These are phyloP conservation scores for Chloromonas sp. DNA, from an alignment of 163 green algal genomes.

Conservation along the genomic window DNA sequence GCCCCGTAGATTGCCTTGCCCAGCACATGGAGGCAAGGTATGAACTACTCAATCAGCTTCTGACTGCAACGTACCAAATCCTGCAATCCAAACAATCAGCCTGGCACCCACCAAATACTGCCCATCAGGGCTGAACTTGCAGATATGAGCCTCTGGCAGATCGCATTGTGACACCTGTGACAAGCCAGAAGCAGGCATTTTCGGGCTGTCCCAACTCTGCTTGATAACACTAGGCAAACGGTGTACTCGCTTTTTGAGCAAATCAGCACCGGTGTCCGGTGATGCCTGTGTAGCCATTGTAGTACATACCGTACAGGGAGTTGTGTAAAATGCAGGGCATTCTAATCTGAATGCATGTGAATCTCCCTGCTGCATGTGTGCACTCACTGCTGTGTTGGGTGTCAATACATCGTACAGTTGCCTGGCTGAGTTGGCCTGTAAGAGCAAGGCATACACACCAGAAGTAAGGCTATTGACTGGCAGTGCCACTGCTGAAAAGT, in stretches of 20 bases:
- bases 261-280: too few species aligned
- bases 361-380: neutral
- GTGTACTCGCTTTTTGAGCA: too few species aligned
- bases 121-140: constrained; percentile 5
- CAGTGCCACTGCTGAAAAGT: neutral
- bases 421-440: neutral
- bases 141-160: constrained; percentile 4
- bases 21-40: neutral
- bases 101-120: neutral
- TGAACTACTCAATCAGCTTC: neutral
- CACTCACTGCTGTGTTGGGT: neutral
- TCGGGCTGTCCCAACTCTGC: too few species aligned
- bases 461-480: neutral
- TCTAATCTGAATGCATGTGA: neutral
- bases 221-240: too few species aligned
- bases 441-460: neutral
- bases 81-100: too few species aligned
- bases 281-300: too few species aligned
- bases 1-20: neutral
- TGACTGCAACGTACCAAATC: neutral
- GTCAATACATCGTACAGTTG: neutral
- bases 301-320: too few species aligned
- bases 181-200: neutral
- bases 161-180: neutral
- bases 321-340: neutral